Conservation (phyloP, 805 yeast genomes). For the Candida koratica region DNA sequence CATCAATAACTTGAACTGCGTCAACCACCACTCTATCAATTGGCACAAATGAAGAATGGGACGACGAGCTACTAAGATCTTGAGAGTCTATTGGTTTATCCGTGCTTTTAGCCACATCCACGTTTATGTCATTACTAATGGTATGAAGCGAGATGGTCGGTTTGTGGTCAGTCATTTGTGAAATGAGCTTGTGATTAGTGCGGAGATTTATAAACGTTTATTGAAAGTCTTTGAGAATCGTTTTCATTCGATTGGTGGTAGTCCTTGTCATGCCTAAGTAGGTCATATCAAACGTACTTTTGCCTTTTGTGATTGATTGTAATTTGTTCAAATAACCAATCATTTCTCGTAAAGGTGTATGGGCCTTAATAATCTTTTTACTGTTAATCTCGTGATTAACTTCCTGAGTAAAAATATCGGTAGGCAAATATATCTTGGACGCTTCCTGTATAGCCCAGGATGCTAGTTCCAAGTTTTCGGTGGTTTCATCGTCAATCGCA, state of each 20-base stretch:
- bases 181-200: constrained; percentile 4
- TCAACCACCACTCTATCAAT: constrained; percentile 28
- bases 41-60: constrained; percentile 40
- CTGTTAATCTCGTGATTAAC: constrained; percentile 21
- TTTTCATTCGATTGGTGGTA: constrained; percentile 22
- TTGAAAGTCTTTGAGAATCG: constrained; percentile 8
- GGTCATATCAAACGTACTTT: constrained; percentile 79
- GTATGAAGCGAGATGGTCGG: too few relatives aligned
- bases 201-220: too few relatives aligned
- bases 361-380: constrained; percentile 65
- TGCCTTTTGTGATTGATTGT: constrained; percentile 83
- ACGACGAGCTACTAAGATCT: constrained; percentile 17
- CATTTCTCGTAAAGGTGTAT: constrained; percentile 85
- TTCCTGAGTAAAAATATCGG: background rate
- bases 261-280: constrained; percentile 71
- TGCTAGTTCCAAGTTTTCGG: constrained; percentile 31
- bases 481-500: constrained; percentile 63
- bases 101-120: background rate
- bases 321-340: constrained; percentile 77
- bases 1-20: constrained; percentile 63
- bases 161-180: constrained; percentile 2
- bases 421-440: constrained; percentile 62
- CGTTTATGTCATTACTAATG: background rate
- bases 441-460: constrained; percentile 55
- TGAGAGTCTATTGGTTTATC: background rate